Evolutionary conservation across 345 rosid genomes (phyloP).

Genomic region (Eutrema heterophyllum): DNA sequence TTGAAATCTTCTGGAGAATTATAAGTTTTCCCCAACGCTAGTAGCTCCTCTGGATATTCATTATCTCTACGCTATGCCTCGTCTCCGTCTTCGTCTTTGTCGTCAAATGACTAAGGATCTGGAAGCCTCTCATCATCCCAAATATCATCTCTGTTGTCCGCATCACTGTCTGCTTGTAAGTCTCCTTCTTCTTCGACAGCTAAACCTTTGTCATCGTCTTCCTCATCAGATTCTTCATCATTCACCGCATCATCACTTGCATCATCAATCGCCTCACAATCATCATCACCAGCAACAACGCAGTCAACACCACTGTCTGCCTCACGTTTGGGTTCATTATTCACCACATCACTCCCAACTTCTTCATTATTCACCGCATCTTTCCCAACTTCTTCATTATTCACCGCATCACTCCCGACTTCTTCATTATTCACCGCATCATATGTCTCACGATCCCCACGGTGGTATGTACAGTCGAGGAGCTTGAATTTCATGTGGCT

Average conservation of each 20-base stretch:
- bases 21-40: not conserved
- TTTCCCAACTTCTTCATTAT: too few relatives aligned
- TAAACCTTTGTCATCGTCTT: not conserved
- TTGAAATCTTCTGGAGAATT: not conserved
- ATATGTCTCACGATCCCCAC: too few relatives aligned
- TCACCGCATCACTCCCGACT: too few relatives aligned
- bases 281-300: not conserved
- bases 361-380: too few relatives aligned
- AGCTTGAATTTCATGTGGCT: too few relatives aligned
- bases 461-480: too few relatives aligned
- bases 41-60: not conserved
- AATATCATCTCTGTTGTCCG: not conserved
- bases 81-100: not conserved
- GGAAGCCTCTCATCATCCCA: not conserved
- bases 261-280: not conserved
- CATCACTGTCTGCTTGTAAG: not conserved
- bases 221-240: not conserved
- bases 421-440: too few relatives aligned
- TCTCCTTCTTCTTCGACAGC: not conserved
- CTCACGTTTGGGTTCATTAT: too few relatives aligned
- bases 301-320: not conserved
- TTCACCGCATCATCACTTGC: not conserved
- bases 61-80: not conserved
- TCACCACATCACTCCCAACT: too few relatives aligned
- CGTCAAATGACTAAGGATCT: not conserved